Percentiles rank a stretch among this genome's conserved stretches.
phyloP scores from a whole-genome alignment of 768 basidiomycete genomes.

The Tricholoma sp. region DNA sequence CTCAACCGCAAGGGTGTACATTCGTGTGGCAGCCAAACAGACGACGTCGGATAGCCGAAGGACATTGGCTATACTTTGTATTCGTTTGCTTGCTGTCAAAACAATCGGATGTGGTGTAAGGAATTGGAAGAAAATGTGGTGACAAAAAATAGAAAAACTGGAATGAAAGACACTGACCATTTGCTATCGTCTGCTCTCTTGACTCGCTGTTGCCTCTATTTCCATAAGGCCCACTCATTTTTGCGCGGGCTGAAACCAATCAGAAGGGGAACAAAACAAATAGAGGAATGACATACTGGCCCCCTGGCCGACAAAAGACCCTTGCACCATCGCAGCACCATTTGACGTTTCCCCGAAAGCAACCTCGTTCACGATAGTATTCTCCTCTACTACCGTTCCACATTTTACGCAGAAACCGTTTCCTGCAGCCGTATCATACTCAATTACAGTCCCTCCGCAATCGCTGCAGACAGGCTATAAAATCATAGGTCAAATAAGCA shows the following conservation, averaged over 20 bases:
- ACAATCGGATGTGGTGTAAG: not conserved
- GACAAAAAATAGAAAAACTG: not conserved
- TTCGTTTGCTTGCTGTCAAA: constrained; percentile 68
- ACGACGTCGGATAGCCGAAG: constrained; percentile 78
- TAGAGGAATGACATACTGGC: constrained; percentile 59
- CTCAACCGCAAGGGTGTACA: constrained; percentile 91
- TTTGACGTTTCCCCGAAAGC: constrained; percentile 90
- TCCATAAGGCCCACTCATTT: constrained; percentile 79
- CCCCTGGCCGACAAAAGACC: constrained; percentile 86
- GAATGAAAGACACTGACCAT: constrained; percentile 47
- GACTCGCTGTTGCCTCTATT: constrained; percentile 77
- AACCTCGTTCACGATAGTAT: constrained; percentile 90
- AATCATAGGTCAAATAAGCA: not conserved
- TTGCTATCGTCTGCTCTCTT: constrained; percentile 86
- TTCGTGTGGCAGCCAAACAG: constrained; percentile 72
- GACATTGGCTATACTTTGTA: constrained; percentile 75
- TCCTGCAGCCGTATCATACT: constrained; percentile 80
- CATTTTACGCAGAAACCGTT: constrained; percentile 84
- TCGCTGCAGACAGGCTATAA: constrained; percentile 61
- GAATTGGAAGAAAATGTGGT: not conserved
- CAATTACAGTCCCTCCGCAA: constrained; percentile 80
- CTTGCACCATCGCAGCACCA: constrained; percentile 94
- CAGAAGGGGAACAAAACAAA: not conserved
- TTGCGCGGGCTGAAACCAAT: constrained; percentile 60
- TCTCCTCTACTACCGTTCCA: constrained; percentile 89